Conservation (phyloP, 1,284 basidiomycete genomes). For the Sporisorium iseilematis-ciliati region DNA sequence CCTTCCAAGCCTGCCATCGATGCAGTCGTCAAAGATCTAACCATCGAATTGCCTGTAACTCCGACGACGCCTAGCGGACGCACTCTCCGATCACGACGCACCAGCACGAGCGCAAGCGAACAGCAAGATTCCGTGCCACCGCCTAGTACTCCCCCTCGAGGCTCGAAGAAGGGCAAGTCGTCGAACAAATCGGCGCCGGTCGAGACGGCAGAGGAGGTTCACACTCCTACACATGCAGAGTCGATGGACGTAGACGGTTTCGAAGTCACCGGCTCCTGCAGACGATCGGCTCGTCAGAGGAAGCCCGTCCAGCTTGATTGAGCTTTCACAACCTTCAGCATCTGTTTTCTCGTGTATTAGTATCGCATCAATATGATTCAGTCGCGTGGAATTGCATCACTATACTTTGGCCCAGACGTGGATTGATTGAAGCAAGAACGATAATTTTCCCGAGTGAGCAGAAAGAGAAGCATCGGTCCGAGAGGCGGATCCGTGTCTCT, state of each 20-base stretch:
- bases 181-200: not conserved
- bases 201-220: not conserved
- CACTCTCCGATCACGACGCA: slow-evolving; percentile 21
- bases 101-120: slow-evolving; percentile 9
- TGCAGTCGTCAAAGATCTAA: not conserved
- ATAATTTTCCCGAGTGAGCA: no score
- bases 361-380: no score
- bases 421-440: no score
- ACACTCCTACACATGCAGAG: not conserved
- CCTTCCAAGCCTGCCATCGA: not conserved
- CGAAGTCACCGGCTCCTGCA: slow-evolving; percentile 26
- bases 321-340: not conserved
- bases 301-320: slow-evolving; percentile 39
- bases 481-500: not conserved
- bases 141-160: slow-evolving; percentile 21
- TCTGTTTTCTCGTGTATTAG: no score
- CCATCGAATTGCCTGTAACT: not conserved
- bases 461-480: not conserved
- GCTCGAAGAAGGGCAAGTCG: slow-evolving; percentile 7
- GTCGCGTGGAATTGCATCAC: no score
- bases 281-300: slow-evolving; percentile 28
- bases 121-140: slow-evolving; percentile 1
- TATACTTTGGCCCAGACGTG: no score
- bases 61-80: slow-evolving; percentile 19
- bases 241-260: slow-evolving; percentile 32